Conservation (phyloP, 208 protist genomes). For the Zelonia costaricensis region DNA sequence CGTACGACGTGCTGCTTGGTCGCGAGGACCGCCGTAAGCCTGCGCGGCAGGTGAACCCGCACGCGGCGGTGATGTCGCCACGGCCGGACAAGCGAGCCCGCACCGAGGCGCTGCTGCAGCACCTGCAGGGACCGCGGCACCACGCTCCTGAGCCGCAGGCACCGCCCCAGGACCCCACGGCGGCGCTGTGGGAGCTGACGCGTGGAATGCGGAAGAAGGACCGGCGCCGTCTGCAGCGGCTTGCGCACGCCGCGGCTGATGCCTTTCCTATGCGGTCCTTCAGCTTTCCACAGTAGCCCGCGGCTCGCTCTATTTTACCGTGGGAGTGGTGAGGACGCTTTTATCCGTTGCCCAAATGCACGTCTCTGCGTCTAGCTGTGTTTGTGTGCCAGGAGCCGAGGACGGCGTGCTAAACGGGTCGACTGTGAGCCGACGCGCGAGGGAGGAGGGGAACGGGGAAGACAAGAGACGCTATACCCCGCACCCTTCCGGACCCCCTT, state of each 20-base stretch:
- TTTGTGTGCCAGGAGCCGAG: too few relatives aligned
- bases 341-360: too few relatives aligned
- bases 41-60: neutral
- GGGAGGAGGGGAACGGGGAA: too few relatives aligned
- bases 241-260: constrained; percentile 6
- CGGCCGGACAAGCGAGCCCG: constrained; percentile 2
- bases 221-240: constrained; percentile 9
- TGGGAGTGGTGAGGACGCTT: neutral
- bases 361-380: too few relatives aligned
- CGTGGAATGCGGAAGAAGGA: neutral
- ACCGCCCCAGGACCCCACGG: neutral
- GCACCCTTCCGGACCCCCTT: too few relatives aligned
- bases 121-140: neutral
- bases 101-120: neutral
- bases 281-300: neutral
- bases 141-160: neutral
- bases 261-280: neutral
- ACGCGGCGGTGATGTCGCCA: too few relatives aligned
- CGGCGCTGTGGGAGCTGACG: neutral
- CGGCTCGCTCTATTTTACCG: neutral
- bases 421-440: too few relatives aligned
- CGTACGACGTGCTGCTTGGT: constrained; percentile 1
- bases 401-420: too few relatives aligned
- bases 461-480: too few relatives aligned
- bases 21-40: neutral